Evolutionary conservation across 1,139 yeast species (phyloP).

Genomic region (Fermentozyma sake): DNA sequence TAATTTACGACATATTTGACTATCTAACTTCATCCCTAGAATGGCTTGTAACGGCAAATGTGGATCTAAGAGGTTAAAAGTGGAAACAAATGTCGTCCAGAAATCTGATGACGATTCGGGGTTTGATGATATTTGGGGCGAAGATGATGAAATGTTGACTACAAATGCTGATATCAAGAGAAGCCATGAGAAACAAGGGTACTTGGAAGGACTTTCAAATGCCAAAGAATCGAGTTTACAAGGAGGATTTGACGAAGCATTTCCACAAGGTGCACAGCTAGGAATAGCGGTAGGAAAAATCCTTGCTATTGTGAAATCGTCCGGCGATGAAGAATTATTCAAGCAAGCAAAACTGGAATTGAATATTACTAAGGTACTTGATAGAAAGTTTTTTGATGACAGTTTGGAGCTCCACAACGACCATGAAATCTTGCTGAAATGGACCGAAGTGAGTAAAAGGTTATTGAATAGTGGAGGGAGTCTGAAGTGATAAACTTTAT

Average conservation of each 20-base stretch:
- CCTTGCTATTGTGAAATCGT: slow-evolving; percentile 39
- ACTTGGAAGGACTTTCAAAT: slow-evolving; percentile 71
- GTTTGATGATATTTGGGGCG: slow-evolving; percentile 43
- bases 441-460: slow-evolving; percentile 13
- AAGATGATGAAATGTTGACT: slow-evolving; percentile 26
- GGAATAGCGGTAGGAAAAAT: slow-evolving; percentile 67
- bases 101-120: slow-evolving; percentile 1
- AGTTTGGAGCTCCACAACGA: slow-evolving; percentile 34
- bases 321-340: slow-evolving; percentile 17
- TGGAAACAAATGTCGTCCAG: background rate
- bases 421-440: slow-evolving; percentile 24
- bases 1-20: too few relatives aligned
- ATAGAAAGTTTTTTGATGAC: slow-evolving; percentile 45
- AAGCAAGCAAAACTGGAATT: slow-evolving; percentile 46
- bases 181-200: slow-evolving; percentile 78
- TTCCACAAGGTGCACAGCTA: slow-evolving; percentile 65
- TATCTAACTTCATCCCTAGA: too few relatives aligned
- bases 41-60: too few relatives aligned
- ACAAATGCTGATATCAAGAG: slow-evolving; percentile 43
- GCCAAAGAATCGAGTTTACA: slow-evolving; percentile 72
- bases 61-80: too few relatives aligned
- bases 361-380: slow-evolving; percentile 46
- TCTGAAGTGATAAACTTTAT: too few relatives aligned
- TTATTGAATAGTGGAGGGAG: too few relatives aligned
- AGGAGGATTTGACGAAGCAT: slow-evolving; percentile 76